Conservation (phyloP, 2,329 filamentous ascomycete species). For the Aspergillus tanneri region DNA sequence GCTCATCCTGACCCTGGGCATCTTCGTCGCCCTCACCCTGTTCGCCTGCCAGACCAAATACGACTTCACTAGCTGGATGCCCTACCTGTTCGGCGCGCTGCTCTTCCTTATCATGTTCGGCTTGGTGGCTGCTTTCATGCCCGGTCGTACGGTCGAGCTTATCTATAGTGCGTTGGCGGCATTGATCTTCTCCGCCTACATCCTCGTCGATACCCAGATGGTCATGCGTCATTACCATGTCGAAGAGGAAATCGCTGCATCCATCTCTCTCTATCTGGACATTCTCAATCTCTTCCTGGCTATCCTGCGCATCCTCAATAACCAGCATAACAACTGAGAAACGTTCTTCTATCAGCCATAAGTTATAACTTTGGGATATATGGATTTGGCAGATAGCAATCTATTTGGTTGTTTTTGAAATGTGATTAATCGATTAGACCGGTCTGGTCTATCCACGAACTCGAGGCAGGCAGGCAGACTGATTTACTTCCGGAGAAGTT, state of each 20-base stretch:
- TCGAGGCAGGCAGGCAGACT: no score
- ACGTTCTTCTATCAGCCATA: no score
- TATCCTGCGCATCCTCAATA: constrained; percentile 94
- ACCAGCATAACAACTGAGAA: constrained; percentile 94
- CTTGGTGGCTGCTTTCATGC: constrained; percentile 89
- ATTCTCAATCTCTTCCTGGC: constrained; percentile 96
- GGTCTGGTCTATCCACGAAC: no score
- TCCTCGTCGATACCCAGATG: constrained; percentile 93
- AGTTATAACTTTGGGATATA: no score
- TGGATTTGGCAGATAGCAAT: no score
- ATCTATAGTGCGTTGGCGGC: constrained; percentile 78
- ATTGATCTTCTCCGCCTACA: constrained; percentile 89
- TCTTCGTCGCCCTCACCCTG: constrained; percentile 64
- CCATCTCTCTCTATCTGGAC: constrained; percentile 92
- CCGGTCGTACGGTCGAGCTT: constrained; percentile 78
- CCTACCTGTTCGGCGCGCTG: constrained; percentile 85
- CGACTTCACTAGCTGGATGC: constrained; percentile 96
- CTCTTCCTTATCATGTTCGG: constrained; percentile 92
- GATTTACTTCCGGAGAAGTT: no score
- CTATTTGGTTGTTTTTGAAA: no score
- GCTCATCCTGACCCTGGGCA: constrained; percentile 73
- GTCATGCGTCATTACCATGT: constrained; percentile 95
- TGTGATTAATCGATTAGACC: no score
- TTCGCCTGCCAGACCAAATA: constrained; percentile 98
- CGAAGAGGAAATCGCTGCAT: constrained; percentile 94